Evolutionary conservation across 495 filamentous ascomycete genomes (phyloP), one percentile per base, ranked within the genome.

Genomic region (Annulohypoxylon moriforme): DNA sequence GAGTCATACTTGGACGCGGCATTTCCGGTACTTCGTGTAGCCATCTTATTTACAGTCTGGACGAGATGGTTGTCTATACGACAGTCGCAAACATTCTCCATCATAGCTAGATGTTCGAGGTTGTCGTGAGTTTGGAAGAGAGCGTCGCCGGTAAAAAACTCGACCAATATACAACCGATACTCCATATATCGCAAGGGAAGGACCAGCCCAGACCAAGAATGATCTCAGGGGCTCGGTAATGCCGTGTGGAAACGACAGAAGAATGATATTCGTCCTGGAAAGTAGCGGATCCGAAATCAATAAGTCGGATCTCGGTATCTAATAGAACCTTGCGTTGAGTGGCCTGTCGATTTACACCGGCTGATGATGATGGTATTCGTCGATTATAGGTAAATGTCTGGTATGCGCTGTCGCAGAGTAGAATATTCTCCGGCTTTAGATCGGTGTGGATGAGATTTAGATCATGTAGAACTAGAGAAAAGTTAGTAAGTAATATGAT

Each of bases 161-260:
- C 96, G n/a, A 99, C 96, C 44, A 99, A 82, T 68, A 99, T 99
- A 74, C 96, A 99, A 6, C 96, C 96, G 56, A 99, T 98, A 83
- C 95, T 98, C 96, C 96, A 99, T 49, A 99, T 94, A 75, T 99
- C 96, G 76, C 96, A 98, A 0, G 96, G 95, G 77, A 92, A 98
- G 65, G 93, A 98, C 96, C 96, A 99, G 14, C 96, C 96, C 2
- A 98, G 85, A 11, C 96, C 96, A 34, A 99, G 85, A 56, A 99
- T 99, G 75, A 99, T 99, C 76, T 99, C 96, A 0, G 96, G 96
- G 0, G 96, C 96, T 53, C 96, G 89, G 72, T 99, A 99, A 76
- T 99, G 96, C 11, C 96, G 88, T 0, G 96, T 99, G 5, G 94
- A 97, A 4, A 99, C 96, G 1, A 99, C 96, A 0, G 93, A 96